These are phyloP conservation scores for Melampsora americana DNA, from an alignment of 1,284 basidiomycete genomes.

Conservation along the genomic window DNA sequence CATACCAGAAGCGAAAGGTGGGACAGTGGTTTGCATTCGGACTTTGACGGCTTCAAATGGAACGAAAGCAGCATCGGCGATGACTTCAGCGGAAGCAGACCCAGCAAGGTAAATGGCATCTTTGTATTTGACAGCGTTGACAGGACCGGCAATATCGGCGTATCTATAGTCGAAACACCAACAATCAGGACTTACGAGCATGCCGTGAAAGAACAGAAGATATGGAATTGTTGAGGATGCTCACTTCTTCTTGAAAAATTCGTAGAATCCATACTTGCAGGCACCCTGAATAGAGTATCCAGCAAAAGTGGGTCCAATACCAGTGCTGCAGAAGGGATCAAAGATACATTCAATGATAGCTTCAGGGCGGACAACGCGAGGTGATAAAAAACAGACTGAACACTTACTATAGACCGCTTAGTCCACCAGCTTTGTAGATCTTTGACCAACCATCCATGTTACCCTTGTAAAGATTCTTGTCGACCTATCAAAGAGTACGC, in stretches of 20 bases:
- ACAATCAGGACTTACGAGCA: too few relatives aligned
- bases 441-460: slow-evolving; percentile 53
- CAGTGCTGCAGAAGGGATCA: slow-evolving; percentile 48
- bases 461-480: slow-evolving; percentile 53
- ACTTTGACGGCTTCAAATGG: slow-evolving; percentile 54
- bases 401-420: slow-evolving; percentile 51
- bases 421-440: slow-evolving; percentile 51
- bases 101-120: slow-evolving; percentile 53
- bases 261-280: slow-evolving; percentile 53
- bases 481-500: slow-evolving; percentile 46
- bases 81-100: slow-evolving; percentile 53
- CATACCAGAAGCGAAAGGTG: slow-evolving; percentile 51
- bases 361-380: background rate
- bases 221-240: background rate
- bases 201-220: too few relatives aligned
- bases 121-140: slow-evolving; percentile 54
- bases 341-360: background rate
- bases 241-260: slow-evolving; percentile 49
- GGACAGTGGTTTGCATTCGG: slow-evolving; percentile 54
- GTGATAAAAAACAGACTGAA: background rate
- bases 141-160: slow-evolving; percentile 51
- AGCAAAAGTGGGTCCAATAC: slow-evolving; percentile 51
- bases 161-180: slow-evolving; percentile 48
- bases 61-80: slow-evolving; percentile 53
- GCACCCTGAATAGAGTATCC: slow-evolving; percentile 54